These are phyloP conservation scores for Geoglossum glabrum DNA, from an alignment of 495 filamentous ascomycete genomes.

Conservation along the genomic window DNA sequence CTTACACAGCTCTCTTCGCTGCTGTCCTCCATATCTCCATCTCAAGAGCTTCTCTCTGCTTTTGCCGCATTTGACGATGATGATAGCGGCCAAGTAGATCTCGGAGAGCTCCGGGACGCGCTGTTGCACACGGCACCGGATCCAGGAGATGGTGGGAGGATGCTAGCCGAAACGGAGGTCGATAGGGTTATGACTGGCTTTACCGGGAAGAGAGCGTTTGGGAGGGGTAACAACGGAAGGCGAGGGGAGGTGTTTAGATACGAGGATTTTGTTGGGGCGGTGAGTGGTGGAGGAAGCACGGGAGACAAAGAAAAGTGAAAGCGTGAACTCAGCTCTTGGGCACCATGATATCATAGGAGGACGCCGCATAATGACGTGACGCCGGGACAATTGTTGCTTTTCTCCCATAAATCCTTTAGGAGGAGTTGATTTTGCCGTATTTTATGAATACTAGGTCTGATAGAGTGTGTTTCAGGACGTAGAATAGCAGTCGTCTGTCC, in stretches of 20 bases:
- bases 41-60: constrained; percentile 60
- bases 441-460: not conserved
- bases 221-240: constrained; percentile 24
- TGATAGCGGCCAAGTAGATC: constrained; percentile 80
- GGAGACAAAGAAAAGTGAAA: not conserved
- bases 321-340: not conserved
- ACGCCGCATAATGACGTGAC: not conserved
- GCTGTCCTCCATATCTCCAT: constrained; percentile 50
- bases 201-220: constrained; percentile 59
- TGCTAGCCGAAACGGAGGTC: constrained; percentile 54
- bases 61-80: constrained; percentile 92
- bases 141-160: constrained; percentile 33
- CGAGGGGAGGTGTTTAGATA: constrained; percentile 59
- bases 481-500: no score
- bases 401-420: not conserved
- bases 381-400: not conserved
- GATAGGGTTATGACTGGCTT: constrained; percentile 72
- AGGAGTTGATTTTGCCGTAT: not conserved
- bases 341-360: not conserved
- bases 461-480: not conserved
- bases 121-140: constrained; percentile 64
- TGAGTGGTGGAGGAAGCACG: constrained; percentile 12
- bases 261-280: constrained; percentile 50
- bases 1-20: constrained; percentile 54
- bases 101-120: constrained; percentile 62